phyloP scores from a whole-genome alignment of 768 basidiomycete genomes.

The Tulasnella sp. region DNA sequence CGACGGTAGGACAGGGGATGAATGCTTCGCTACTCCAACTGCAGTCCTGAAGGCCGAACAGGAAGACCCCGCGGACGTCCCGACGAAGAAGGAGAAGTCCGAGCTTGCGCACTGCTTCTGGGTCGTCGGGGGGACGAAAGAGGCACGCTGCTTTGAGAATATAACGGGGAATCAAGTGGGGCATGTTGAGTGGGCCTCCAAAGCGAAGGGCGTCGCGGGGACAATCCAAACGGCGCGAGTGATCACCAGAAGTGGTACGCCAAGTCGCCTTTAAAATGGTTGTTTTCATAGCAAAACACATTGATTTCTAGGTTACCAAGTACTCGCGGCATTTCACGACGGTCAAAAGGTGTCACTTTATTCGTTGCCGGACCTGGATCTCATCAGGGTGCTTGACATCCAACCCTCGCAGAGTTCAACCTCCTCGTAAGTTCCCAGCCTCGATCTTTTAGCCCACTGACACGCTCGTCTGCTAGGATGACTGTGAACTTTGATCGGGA shows the following conservation, averaged over 20 bases:
- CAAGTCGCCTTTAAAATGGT: not conserved
- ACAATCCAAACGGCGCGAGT: constrained; percentile 48
- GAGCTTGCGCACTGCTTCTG: constrained; percentile 42
- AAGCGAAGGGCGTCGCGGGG: constrained; percentile 50
- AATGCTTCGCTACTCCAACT: constrained; percentile 35
- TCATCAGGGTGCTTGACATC: not conserved
- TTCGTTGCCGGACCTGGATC: constrained; percentile 22
- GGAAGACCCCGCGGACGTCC: constrained; percentile 43
- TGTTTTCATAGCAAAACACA: not conserved
- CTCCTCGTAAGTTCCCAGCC: not conserved
- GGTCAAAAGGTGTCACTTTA: not conserved
- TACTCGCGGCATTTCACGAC: constrained; percentile 56
- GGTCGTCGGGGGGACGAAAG: constrained; percentile 56
- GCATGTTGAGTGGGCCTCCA: constrained; percentile 63
- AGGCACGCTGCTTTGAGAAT: constrained; percentile 54
- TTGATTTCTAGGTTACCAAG: constrained; percentile 46
- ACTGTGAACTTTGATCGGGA: not conserved
- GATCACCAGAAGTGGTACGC: constrained; percentile 44
- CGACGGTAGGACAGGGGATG: constrained; percentile 51
- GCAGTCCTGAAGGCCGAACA: constrained; percentile 45
- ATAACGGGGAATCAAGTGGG: constrained; percentile 64
- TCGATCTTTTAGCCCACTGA: not conserved
- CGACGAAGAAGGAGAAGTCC: constrained; percentile 35
- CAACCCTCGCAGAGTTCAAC: not conserved
- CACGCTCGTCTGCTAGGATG: not conserved